phyloP scores from a whole-genome alignment of 1,139 yeast genomes.

The Casaregolazyma suthepensis region DNA sequence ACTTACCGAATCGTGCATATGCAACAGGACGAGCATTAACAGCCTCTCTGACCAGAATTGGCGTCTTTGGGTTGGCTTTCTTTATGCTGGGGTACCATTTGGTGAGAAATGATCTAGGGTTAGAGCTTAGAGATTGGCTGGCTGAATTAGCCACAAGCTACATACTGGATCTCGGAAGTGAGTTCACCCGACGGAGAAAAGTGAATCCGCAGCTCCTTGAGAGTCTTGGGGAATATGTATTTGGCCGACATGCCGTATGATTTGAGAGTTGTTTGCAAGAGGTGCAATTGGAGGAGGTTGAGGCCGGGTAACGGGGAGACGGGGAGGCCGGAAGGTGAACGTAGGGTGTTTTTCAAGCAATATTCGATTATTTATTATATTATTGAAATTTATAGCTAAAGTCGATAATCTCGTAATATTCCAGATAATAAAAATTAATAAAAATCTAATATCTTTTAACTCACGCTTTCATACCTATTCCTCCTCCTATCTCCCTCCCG shows the following conservation, averaged over 20 bases:
- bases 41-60: conserved; percentile 72
- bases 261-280: neutral
- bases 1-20: conserved; percentile 56
- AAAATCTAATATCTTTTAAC: too few relatives aligned
- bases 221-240: conserved; percentile 55
- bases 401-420: too few relatives aligned
- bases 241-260: conserved; percentile 42
- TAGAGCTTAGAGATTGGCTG: neutral
- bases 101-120: conserved; percentile 48
- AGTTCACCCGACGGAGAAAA: conserved; percentile 72
- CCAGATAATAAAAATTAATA: too few relatives aligned
- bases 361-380: too few relatives aligned
- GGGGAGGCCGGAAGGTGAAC: neutral
- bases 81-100: conserved; percentile 58
- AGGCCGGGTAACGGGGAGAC: conserved; percentile 1
- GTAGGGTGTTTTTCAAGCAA: too few relatives aligned
- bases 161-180: conserved; percentile 52
- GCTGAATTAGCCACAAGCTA: neutral
- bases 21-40: conserved; percentile 65
- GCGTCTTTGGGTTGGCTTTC: conserved; percentile 50
- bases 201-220: conserved; percentile 74
- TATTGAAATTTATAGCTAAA: too few relatives aligned
- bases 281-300: neutral
- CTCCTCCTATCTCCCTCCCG: too few relatives aligned
- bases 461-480: too few relatives aligned